Conservation (phyloP, 192 early-diverging fungal species). For the Pilobolus umbonatus region DNA sequence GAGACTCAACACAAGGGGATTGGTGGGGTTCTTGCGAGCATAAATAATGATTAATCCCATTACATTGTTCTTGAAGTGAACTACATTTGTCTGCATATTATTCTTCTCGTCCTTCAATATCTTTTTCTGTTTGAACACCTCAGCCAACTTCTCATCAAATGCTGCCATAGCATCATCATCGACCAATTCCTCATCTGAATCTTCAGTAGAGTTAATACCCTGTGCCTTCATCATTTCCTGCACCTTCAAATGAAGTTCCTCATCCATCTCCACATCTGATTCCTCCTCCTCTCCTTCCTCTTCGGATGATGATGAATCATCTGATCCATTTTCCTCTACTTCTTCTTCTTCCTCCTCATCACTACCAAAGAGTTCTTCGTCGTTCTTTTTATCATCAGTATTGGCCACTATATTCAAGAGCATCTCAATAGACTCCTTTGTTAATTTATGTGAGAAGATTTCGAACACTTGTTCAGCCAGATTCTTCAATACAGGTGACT, state of each 20-base stretch:
- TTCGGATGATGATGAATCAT: constrained; percentile 15
- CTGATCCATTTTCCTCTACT: constrained; percentile 38
- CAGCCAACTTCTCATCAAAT: constrained; percentile 90
- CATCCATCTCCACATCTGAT: constrained; percentile 52
- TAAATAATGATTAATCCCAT: constrained; percentile 81
- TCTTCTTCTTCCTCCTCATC: constrained; percentile 49
- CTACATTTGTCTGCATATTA: constrained; percentile 69
- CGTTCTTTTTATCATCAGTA: constrained; percentile 48
- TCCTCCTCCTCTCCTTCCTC: constrained; percentile 34
- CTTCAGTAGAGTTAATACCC: constrained; percentile 52
- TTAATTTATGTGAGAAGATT: constrained; percentile 71
- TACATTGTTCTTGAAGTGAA: constrained; percentile 88
- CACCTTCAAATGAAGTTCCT: constrained; percentile 71
- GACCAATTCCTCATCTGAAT: constrained; percentile 34
- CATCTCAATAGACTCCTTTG: constrained; percentile 68
- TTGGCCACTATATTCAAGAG: constrained; percentile 59
- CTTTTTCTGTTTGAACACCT: constrained; percentile 87
- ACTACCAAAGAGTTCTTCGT: constrained; percentile 52
- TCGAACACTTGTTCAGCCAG: constrained; percentile 83
- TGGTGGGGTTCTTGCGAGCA: constrained; percentile 58
- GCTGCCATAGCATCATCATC: constrained; percentile 45
- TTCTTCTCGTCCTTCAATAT: constrained; percentile 74
- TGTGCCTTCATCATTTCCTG: constrained; percentile 62
- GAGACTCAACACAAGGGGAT: constrained; percentile 65
- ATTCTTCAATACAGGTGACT: constrained; percentile 67